Evolutionary conservation across 352 stramenopile species (phyloP).

Genomic region (Thraustochytrium striatum): DNA sequence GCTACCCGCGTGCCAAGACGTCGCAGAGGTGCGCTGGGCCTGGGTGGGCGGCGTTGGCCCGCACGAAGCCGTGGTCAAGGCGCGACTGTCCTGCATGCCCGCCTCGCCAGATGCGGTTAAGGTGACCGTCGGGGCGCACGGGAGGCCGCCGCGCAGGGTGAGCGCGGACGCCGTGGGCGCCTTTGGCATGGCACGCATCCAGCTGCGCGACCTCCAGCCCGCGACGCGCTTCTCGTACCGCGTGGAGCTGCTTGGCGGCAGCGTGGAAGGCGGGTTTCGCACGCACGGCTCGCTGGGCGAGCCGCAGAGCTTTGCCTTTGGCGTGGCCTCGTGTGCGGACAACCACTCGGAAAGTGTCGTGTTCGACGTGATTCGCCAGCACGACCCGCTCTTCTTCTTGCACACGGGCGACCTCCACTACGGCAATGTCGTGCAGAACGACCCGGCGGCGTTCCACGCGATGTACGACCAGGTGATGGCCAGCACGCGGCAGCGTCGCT

Average conservation of each 20-base stretch:
- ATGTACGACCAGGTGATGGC: slow-evolving; percentile 49
- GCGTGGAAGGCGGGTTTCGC: not conserved
- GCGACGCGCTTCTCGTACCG: not conserved
- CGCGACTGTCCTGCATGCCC: no score
- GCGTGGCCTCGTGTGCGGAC: slow-evolving; percentile 38
- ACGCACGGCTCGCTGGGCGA: not conserved
- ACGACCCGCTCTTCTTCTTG: slow-evolving; percentile 70
- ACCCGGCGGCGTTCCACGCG: slow-evolving; percentile 53
- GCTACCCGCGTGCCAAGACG: no score
- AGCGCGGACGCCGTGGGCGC: not conserved
- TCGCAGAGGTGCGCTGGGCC: no score
- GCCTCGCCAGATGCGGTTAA: no score
- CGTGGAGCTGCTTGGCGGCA: not conserved
- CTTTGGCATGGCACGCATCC: not conserved
- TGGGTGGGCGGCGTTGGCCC: no score
- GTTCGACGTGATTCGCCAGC: slow-evolving; percentile 37
- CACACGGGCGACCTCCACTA: slow-evolving; percentile 82
- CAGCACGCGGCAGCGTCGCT: not conserved
- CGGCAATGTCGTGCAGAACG: slow-evolving; percentile 69
- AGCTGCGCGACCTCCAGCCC: not conserved
- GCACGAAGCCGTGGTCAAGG: no score
- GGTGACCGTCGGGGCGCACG: no score
- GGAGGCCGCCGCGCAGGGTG: no score
- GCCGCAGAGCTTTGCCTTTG: slow-evolving; percentile 11
- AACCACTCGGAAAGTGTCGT: slow-evolving; percentile 36